A percentile compares a stretch with the other conserved stretches of the same genome.
phyloP scores from a whole-genome alignment of 306 rosid species.

The Cicer bijugum region DNA sequence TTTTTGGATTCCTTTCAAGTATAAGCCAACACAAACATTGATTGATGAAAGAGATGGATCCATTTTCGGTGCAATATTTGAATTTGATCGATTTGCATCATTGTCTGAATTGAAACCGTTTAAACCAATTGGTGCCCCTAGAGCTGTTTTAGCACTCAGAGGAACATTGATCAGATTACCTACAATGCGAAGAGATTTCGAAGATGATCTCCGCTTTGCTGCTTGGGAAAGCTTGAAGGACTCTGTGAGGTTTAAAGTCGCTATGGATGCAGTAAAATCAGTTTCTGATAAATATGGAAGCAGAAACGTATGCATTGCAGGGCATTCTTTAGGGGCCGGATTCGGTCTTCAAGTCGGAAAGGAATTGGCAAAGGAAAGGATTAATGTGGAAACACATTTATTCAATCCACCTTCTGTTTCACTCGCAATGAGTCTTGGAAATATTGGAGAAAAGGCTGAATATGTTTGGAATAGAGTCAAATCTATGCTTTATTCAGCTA shows the following conservation, averaged over 20 bases:
- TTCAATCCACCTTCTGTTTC: conserved; percentile 97
- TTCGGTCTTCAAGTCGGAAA: conserved; percentile 87
- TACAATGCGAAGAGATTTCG: conserved; percentile 70
- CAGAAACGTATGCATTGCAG: conserved; percentile 73
- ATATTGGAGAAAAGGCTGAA: conserved; percentile 66
- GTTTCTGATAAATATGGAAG: conserved; percentile 65
- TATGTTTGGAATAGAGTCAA: conserved; percentile 72
- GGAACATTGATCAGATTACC: conserved; percentile 81
- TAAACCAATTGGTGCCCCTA: conserved; percentile 83
- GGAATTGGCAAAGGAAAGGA: conserved; percentile 76
- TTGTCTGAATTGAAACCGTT: conserved; percentile 59
- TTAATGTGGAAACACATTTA: conserved; percentile 73
- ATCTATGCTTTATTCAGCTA: conserved; percentile 59
- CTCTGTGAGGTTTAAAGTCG: conserved; percentile 67
- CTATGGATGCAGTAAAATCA: conserved; percentile 61
- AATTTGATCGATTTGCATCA: conserved; percentile 83
- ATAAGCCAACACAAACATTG: conserved; percentile 61
- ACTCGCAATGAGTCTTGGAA: conserved; percentile 64
- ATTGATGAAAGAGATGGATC: conserved; percentile 90
- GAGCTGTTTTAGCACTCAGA: conserved; percentile 76
- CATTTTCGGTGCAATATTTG: conserved; percentile 83
- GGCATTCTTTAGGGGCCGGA: conserved; percentile 93
- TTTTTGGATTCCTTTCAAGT: conserved; percentile 90
- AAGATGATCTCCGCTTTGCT: conserved; percentile 83
- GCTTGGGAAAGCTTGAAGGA: conserved; percentile 89